A percentile compares a stretch with the other conserved stretches of the same genome.
Evolutionary conservation across 768 basidiomycete genomes (phyloP).

Genomic region (Paxillus involutus): DNA sequence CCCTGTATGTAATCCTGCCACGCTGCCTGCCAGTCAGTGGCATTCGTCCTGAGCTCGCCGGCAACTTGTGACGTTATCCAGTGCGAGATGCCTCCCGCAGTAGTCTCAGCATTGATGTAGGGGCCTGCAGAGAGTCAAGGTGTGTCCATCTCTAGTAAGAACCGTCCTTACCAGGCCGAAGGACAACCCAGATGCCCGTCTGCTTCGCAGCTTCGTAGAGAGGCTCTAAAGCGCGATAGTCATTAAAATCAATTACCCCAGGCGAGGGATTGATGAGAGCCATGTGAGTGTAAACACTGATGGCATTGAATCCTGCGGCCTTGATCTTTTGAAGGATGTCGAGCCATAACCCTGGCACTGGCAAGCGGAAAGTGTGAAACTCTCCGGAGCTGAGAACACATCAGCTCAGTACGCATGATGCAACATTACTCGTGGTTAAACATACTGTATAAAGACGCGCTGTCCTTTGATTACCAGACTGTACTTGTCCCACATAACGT

Average conservation of each 20-base stretch:
- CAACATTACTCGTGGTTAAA: conserved; percentile 9
- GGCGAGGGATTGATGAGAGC: conserved; percentile 73
- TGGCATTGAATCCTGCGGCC: conserved; percentile 75
- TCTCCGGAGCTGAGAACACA: conserved; percentile 65
- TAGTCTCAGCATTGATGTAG: conserved; percentile 79
- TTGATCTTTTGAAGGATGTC: conserved; percentile 82
- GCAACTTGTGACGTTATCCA: conserved; percentile 73
- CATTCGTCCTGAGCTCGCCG: conserved; percentile 66
- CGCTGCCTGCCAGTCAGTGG: conserved; percentile 63
- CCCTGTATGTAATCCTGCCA: conserved; percentile 74
- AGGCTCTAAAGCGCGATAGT: conserved; percentile 66
- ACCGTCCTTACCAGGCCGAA: conserved; percentile 66
- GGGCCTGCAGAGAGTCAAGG: conserved; percentile 19
- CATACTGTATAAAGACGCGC: conserved; percentile 70
- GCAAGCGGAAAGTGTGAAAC: conserved; percentile 81
- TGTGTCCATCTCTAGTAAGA: neutral
- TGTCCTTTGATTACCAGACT: conserved; percentile 70
- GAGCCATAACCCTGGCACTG: conserved; percentile 76
- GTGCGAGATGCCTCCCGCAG: conserved; percentile 69
- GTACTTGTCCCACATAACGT: conserved; percentile 64
- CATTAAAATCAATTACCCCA: conserved; percentile 70
- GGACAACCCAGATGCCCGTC: conserved; percentile 75
- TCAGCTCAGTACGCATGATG: neutral
- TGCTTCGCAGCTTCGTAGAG: conserved; percentile 73
- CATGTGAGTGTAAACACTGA: conserved; percentile 83